Percentiles rank a stretch among this genome's conserved stretches.
Conservation (phyloP, 2,329 filamentous ascomycete genomes). For the Davidsoniella australis region DNA sequence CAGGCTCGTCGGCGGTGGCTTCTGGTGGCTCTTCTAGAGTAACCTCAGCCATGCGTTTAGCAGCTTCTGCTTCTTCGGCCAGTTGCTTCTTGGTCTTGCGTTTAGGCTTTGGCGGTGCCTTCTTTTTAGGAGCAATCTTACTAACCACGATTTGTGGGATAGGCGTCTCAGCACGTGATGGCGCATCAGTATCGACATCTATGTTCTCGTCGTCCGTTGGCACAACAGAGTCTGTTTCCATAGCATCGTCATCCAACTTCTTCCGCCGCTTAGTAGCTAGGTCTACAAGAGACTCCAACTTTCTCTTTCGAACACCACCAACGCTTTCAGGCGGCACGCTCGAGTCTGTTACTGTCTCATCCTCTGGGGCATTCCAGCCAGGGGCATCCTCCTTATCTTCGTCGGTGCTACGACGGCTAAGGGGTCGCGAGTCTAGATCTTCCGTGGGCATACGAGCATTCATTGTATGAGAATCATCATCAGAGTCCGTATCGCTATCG, state of each 20-base stretch:
- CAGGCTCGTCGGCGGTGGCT: constrained; percentile 17
- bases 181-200: constrained; percentile 29
- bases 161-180: constrained; percentile 31
- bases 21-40: constrained; percentile 8
- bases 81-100: constrained; percentile 67
- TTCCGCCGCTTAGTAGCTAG: constrained; percentile 63
- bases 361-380: constrained; percentile 34
- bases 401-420: constrained; percentile 54
- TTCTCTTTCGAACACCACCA: constrained; percentile 48
- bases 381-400: constrained; percentile 37
- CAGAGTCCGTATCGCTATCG: constrained; percentile 56
- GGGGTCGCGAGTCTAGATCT: constrained; percentile 65
- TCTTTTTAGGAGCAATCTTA: constrained; percentile 39
- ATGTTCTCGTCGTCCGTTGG: constrained; percentile 24
- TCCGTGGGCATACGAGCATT: constrained; percentile 51
- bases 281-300: constrained; percentile 33
- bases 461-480: constrained; percentile 53
- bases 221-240: constrained; percentile 43
- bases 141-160: constrained; percentile 19
- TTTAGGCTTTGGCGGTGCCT: constrained; percentile 34
- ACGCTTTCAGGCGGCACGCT: constrained; percentile 46
- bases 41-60: constrained; percentile 25
- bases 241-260: constrained; percentile 63
- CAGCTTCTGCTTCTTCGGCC: constrained; percentile 46
- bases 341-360: constrained; percentile 54